Conservation (phyloP, 495 filamentous ascomycete species). For the Terfezia claveryi region DNA sequence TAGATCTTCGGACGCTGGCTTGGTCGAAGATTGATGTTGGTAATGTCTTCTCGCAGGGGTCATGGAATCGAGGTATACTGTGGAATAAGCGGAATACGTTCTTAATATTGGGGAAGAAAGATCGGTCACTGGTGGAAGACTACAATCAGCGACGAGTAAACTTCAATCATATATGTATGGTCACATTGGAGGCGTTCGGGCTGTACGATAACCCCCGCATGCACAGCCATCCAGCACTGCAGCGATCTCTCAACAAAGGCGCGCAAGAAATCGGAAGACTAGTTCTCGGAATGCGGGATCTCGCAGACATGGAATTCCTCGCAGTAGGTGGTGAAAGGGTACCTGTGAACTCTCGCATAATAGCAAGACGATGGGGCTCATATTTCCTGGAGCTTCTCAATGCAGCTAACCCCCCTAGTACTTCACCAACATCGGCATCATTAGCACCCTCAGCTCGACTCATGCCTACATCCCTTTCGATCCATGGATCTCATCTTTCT, state of each 20-base stretch:
- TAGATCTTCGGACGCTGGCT: slow-evolving; percentile 65
- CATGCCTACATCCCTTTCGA: slow-evolving; percentile 6
- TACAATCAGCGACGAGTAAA: slow-evolving; percentile 97
- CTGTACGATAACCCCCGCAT: slow-evolving; percentile 73
- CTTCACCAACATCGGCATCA: slow-evolving; percentile 15
- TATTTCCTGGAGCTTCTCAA: slow-evolving; percentile 75
- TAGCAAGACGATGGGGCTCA: slow-evolving; percentile 76
- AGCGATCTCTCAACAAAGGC: slow-evolving; percentile 31
- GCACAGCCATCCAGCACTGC: slow-evolving; percentile 12
- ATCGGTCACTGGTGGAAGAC: slow-evolving; percentile 84
- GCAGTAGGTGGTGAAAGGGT: slow-evolving; percentile 77
- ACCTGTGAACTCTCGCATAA: slow-evolving; percentile 73
- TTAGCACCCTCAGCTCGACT: slow-evolving; percentile 3
- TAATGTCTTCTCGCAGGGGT: slow-evolving; percentile 78
- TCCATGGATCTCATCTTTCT: slow-evolving; percentile 13
- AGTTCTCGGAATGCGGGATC: slow-evolving; percentile 52
- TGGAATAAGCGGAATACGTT: slow-evolving; percentile 87
- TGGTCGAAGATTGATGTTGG: slow-evolving; percentile 94
- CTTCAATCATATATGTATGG: slow-evolving; percentile 86
- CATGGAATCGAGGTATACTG: slow-evolving; percentile 85
- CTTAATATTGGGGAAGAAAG: slow-evolving; percentile 82
- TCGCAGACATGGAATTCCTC: slow-evolving; percentile 94
- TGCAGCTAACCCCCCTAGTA: slow-evolving; percentile 22
- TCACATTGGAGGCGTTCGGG: slow-evolving; percentile 90
- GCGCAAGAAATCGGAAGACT: slow-evolving; percentile 71